Evolutionary conservation across 192 early-diverging fungal genomes (phyloP).

Genomic region (Diversispora epigaea): DNA sequence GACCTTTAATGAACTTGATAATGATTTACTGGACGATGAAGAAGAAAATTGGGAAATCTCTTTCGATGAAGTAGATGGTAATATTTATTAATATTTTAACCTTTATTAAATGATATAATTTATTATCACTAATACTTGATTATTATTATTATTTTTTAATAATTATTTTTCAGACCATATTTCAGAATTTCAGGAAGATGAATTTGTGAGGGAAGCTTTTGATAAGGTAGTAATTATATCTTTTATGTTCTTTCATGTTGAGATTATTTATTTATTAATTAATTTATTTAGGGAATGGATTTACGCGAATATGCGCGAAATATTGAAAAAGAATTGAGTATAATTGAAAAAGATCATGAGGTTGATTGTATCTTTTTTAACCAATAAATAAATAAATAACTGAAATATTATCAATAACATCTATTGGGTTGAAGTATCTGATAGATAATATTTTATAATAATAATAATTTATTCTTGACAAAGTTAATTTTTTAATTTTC

Average conservation of each 20-base stretch:
- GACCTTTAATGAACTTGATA: background rate
- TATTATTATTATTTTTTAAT: background rate
- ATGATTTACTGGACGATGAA: background rate
- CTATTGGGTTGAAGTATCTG: too few relatives aligned
- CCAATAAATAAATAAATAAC: background rate
- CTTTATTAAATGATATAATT: background rate
- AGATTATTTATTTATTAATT: background rate
- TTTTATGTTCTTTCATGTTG: background rate
- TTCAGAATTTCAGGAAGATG: slow-evolving; percentile 79
- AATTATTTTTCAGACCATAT: slow-evolving; percentile 51
- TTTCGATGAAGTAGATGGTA: slow-evolving; percentile 63
- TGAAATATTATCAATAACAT: background rate
- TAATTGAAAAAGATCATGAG: slow-evolving; percentile 69
- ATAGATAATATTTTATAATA: too few relatives aligned
- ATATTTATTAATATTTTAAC: background rate
- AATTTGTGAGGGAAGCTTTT: slow-evolving; percentile 77
- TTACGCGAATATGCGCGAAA: slow-evolving; percentile 81
- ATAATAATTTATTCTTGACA: too few relatives aligned
- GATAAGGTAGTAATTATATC: slow-evolving; percentile 49
- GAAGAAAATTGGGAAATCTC: slow-evolving; percentile 45
- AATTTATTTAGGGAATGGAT: slow-evolving; percentile 67
- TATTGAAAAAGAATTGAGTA: slow-evolving; percentile 71
- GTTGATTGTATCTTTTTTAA: slow-evolving; percentile 54
- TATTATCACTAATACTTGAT: background rate
- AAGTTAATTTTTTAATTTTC: background rate